Base-by-base conservation (phyloP, 139 green algal genomes). In the Closterium sp. region DNA sequence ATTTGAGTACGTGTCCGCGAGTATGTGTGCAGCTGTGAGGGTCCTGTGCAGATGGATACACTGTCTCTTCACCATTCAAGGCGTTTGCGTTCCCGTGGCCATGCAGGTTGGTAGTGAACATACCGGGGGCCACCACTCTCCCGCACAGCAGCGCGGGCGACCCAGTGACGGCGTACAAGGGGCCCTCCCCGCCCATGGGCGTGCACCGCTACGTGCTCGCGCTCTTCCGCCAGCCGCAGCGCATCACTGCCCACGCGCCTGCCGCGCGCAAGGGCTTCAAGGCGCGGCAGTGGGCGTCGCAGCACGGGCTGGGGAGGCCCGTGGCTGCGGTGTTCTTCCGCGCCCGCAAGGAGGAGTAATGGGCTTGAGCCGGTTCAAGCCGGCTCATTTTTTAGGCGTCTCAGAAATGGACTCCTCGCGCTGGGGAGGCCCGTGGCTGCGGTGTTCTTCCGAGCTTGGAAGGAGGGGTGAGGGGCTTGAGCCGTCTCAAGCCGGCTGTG, bases 201-300 rank as follows among this genome's bases (percentile, higher is more conserved):
- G 31, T 92, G 28, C 91, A 94, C 38, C 88, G 91, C 76, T 94
- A 94, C 36, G 88, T 94, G 0, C 36, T 94, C 36, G 31, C 84
- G 4, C 88, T 94, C 34, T 94, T 93, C 83, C 12, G 83, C 21
- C 91, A 94, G 83, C 81, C 69, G 0, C n/a, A 55, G 25, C 28
- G n/a, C n/a, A 35, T 76, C 36, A 83, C 25, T 6, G 32, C 12
- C 34, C 28, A n/a, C 28, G 2, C 21, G 28, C 88, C 64, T 28
- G 34, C n/a, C 9, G 55, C n/a, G n/a, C 30, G 87, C 32, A 84
- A 34, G 35, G 90, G 36, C 34, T 94, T 94, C 36, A 91, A 90
- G 33, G 93, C 91, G 2, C 88, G 91, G 16, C 23, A 89, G 76
- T 94, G 93, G 43, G 91, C 91, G 12, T 8, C 38, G 7, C 1